Base-by-base conservation (phyloP, 176 grass and related monocot species). In the Dendrocalamus sinicus region DNA sequence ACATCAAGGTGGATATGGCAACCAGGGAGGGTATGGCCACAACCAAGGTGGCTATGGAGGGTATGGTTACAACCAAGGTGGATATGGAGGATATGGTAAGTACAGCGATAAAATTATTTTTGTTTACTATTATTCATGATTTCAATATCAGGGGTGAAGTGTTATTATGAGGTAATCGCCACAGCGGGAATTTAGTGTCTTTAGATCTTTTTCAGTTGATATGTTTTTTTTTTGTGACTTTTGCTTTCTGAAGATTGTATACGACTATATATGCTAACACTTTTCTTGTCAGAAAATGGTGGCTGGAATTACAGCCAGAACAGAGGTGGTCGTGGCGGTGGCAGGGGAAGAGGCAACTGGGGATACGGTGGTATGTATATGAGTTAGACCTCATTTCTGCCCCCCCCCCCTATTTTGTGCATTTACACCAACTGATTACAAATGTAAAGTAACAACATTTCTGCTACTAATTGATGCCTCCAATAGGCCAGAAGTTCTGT, bases 1-100 rank as follows among this genome's bases (percentile, higher is more conserved):
- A 28, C 88, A 88, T 46, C 89, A 88, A 73, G 77, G 88, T 61
- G 85, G 86, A 23, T 90, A 90, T 75, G 80, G 89, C 48, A 91
- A 85, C 71, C 86, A 94, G 77, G 92, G 92, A 77, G 92, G 92
- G 23, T 94, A 94, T 46, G 86, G 79, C 44, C 79, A 93, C 70
- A 89, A 89, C 80, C 91, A 96, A 88, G 89, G 86, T 85, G 89
- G 88, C 9, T 95, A 93, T 89, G 89, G 90, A 16, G 87, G 88
- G 20, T 95, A 95, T 90, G 90, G 93, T 59, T 95, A 95, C n/a
- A 86, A 88, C 78, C 93, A 95, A 90, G 93, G 94, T 58, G 86
- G 89, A 84, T 93, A 95, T 77, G 94, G 87, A 79, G 87, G 89
- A 83, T 86, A 90, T 71, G 89, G 92, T 91, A 78, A 86, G 86